Conservation (phyloP, 768 basidiomycete genomes). For the Sarcomyxa edulis region DNA sequence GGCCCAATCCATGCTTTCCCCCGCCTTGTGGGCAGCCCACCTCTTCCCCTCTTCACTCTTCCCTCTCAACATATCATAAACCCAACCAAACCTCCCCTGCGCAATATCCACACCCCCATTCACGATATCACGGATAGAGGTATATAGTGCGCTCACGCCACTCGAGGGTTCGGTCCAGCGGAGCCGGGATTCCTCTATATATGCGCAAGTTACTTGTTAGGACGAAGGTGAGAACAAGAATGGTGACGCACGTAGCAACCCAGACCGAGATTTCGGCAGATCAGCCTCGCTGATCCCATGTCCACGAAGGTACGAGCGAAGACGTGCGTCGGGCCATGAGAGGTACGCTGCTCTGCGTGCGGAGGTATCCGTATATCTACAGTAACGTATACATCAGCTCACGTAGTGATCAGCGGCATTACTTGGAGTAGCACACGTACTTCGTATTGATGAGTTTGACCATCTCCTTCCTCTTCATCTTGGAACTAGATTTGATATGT, state of each 20-base stretch:
- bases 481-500: constrained; percentile 52
- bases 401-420: background rate
- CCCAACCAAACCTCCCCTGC: constrained; percentile 65
- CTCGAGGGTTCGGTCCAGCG: constrained; percentile 68
- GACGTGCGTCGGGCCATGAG: constrained; percentile 88
- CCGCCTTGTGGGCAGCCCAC: constrained; percentile 17
- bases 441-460: constrained; percentile 67
- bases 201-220: background rate
- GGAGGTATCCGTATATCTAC: constrained; percentile 48
- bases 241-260: constrained; percentile 62
- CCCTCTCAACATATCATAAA: constrained; percentile 42
- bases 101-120: constrained; percentile 63
- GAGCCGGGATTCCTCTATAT: constrained; percentile 70
- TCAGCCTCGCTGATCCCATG: constrained; percentile 67
- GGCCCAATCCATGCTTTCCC: constrained; percentile 20
- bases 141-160: constrained; percentile 51
- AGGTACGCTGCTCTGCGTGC: constrained; percentile 58
- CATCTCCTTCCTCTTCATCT: constrained; percentile 72
- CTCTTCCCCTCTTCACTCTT: constrained; percentile 18
- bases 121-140: constrained; percentile 60
- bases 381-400: constrained; percentile 4
- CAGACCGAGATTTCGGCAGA: constrained; percentile 60
- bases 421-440: constrained; percentile 29
- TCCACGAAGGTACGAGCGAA: constrained; percentile 84
- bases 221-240: background rate